phyloP scores from a whole-genome alignment of 768 basidiomycete species.

The Boletus rex-veris region DNA sequence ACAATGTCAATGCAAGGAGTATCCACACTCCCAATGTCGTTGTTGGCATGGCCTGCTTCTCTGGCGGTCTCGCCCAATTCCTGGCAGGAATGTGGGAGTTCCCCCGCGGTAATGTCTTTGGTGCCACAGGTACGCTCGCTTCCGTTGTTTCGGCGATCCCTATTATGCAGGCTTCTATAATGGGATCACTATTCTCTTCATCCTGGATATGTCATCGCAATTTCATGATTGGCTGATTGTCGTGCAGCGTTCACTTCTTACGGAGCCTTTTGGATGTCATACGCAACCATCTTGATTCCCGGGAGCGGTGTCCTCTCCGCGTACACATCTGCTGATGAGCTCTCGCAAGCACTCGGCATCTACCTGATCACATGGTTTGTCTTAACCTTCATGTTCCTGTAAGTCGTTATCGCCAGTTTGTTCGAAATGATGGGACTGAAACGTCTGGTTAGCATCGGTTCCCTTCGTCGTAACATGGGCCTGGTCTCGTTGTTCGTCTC shows the following conservation, averaged over 20 bases:
- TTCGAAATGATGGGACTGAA: neutral
- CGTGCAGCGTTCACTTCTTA: constrained; percentile 71
- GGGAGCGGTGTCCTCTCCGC: constrained; percentile 57
- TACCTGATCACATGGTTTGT: constrained; percentile 74
- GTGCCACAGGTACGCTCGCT: constrained; percentile 54
- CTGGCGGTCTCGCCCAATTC: constrained; percentile 82
- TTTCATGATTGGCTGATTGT: neutral
- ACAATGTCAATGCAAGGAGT: constrained; percentile 57
- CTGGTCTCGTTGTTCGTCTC: constrained; percentile 49
- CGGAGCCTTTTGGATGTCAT: constrained; percentile 89
- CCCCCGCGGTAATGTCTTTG: constrained; percentile 65
- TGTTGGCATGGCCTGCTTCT: constrained; percentile 82
- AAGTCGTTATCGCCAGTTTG: constrained; percentile 14
- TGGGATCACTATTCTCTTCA: neutral
- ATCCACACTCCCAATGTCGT: constrained; percentile 63
- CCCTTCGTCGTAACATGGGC: constrained; percentile 47
- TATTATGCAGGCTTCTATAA: neutral
- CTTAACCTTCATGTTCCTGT: constrained; percentile 69
- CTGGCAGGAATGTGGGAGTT: constrained; percentile 91
- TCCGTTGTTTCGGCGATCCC: too few relatives aligned
- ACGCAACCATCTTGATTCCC: constrained; percentile 69
- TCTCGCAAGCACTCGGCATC: constrained; percentile 64
- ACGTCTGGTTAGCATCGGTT: constrained; percentile 38
- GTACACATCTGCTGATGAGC: constrained; percentile 40
- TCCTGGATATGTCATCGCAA: neutral